A percentile compares a stretch with the other conserved stretches of the same genome.
These are phyloP conservation scores for Scheffersomyces titani DNA, from an alignment of 1,139 yeast species.

Conservation along the genomic window DNA sequence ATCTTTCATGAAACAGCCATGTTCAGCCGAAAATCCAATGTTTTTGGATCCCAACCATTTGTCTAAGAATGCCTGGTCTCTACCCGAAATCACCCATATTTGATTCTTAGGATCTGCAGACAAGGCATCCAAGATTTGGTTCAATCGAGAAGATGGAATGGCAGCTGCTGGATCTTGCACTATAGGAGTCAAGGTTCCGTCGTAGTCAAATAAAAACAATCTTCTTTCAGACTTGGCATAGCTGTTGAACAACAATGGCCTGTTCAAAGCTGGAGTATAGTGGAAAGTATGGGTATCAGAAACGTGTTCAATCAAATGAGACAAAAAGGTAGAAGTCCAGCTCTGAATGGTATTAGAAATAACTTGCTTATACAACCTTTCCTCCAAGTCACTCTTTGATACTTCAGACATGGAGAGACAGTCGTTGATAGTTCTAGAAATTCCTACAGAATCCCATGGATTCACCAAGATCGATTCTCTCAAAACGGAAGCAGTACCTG, in stretches of 20 bases:
- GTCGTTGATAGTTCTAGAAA: conserved; percentile 78
- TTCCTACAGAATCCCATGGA: conserved; percentile 96
- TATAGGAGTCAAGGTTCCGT: conserved; percentile 95
- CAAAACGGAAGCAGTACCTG: conserved; percentile 85
- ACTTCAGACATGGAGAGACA: conserved; percentile 54
- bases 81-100: conserved; percentile 95
- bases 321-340: conserved; percentile 73
- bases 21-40: conserved; percentile 92
- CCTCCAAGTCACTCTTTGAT: conserved; percentile 46
- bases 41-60: conserved; percentile 79
- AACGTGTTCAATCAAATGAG: conserved; percentile 53
- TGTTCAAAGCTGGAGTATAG: conserved; percentile 83
- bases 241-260: conserved; percentile 61
- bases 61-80: conserved; percentile 88
- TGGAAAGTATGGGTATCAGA: conserved; percentile 45
- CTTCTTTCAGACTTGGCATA: conserved; percentile 67
- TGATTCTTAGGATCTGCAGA: conserved; percentile 78
- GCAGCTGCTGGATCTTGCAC: conserved; percentile 99
- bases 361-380: conserved; percentile 62
- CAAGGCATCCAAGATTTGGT: conserved; percentile 58
- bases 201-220: conserved; percentile 89
- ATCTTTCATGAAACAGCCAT: conserved; percentile 90
- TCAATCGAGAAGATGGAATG: conserved; percentile 78
- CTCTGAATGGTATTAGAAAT: conserved; percentile 72
- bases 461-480: conserved; percentile 83